Conservation (phyloP, 176 grass and related monocot genomes). For the Neostapfia colusana region DNA sequence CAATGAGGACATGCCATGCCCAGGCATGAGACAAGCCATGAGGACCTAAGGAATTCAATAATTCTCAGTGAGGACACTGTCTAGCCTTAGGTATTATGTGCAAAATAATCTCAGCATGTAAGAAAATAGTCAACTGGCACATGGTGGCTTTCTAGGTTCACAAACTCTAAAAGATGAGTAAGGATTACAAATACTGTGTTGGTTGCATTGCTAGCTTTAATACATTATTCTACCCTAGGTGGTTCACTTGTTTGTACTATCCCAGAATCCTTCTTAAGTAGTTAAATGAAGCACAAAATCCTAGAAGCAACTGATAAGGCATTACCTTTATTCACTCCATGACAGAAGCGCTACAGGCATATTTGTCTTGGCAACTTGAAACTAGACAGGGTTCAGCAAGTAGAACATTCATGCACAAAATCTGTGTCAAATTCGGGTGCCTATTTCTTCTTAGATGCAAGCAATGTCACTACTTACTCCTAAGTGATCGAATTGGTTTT, state of each 20-base stretch:
- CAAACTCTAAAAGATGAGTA: neutral
- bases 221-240: neutral
- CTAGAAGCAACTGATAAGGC: neutral
- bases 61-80: constrained; percentile 43
- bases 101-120: constrained; percentile 33
- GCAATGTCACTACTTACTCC: neutral
- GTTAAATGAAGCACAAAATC: neutral
- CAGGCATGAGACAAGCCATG: constrained; percentile 46
- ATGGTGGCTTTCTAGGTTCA: neutral
- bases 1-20: constrained; percentile 47
- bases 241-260: neutral
- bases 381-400: neutral
- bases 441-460: neutral
- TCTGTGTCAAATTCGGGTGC: neutral
- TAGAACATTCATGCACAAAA: neutral
- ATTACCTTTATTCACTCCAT: neutral
- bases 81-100: constrained; percentile 49
- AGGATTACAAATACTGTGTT: constrained; percentile 10
- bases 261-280: neutral
- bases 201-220: neutral
- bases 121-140: constrained; percentile 17
- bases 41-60: constrained; percentile 41
- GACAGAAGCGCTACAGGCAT: too few relatives aligned
- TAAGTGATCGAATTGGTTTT: neutral
- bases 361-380: neutral